Conservation (phyloP, 2,329 filamentous ascomycete genomes). For the Trichophaea hybrida region DNA sequence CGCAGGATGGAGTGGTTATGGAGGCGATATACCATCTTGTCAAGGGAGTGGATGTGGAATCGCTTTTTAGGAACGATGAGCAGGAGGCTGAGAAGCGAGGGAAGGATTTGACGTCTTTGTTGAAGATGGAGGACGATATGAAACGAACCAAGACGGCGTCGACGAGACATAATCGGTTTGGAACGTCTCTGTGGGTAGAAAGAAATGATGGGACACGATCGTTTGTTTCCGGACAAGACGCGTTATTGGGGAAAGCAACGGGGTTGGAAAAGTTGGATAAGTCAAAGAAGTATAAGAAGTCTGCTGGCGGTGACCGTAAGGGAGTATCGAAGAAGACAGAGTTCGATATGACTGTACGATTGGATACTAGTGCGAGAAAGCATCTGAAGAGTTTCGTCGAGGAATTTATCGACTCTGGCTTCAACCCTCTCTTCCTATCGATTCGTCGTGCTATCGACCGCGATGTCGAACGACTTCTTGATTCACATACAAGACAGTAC, state of each 20-base stretch:
- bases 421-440: slow-evolving; percentile 54
- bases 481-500: slow-evolving; percentile 60
- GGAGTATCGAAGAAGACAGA: slow-evolving; percentile 41
- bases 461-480: slow-evolving; percentile 66
- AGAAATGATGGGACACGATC: slow-evolving; percentile 49
- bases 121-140: slow-evolving; percentile 76
- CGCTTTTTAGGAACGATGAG: slow-evolving; percentile 70
- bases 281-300: slow-evolving; percentile 78
- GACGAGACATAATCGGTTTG: slow-evolving; percentile 82
- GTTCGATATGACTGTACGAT: slow-evolving; percentile 54
- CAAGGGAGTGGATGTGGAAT: slow-evolving; percentile 72
- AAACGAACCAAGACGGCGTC: slow-evolving; percentile 57
- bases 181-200: slow-evolving; percentile 95
- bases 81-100: slow-evolving; percentile 55
- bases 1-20: slow-evolving; percentile 76
- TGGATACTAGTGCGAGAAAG: slow-evolving; percentile 59
- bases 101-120: slow-evolving; percentile 57
- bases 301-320: slow-evolving; percentile 48
- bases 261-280: slow-evolving; percentile 80
- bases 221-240: slow-evolving; percentile 83
- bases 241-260: slow-evolving; percentile 55
- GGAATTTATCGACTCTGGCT: slow-evolving; percentile 86
- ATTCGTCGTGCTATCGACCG: slow-evolving; percentile 72
- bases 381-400: slow-evolving; percentile 72
- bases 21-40: slow-evolving; percentile 87